Evolutionary conservation across 1,139 yeast species (phyloP), one percentile per base, ranked within the genome.

Genomic region (Starmera stellimalicola): DNA sequence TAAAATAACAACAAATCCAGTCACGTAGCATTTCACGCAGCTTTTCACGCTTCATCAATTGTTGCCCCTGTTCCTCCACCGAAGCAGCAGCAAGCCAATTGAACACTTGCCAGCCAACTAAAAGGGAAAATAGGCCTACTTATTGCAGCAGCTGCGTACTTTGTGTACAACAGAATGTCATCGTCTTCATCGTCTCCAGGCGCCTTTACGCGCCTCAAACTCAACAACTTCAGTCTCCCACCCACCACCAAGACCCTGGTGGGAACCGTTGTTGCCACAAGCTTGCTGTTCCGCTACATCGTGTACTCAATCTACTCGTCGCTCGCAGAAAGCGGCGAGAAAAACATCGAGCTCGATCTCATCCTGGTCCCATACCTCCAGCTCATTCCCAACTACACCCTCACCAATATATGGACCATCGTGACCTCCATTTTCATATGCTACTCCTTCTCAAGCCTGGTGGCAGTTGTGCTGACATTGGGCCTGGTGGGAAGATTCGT

Each of bases 331-430:
- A 16, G 31, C 10, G 43, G 50, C 16, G 48, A 42, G 18, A 38
- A 43, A 3, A 37, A 42, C 17, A 32, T 49, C 16, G 42, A 48
- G 7, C 60, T 65, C 37, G 59, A 58, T 33, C 62, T 64, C 33
- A 62, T 77, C 30, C 52, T 59, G 22, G 68, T 77, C 3, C 84
- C 94, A 1, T 63, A 68, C 36, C 49, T 85, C 35, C 88, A 83
- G 52, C 61, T 84, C 52, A 71, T 84, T 6, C 95, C 95, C 4
- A 60, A 68, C 16, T 61, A 66, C 34, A 69, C 82, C 0, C 50
- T 78, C 4, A 58, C 58, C 37, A 68, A 73, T 41, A 94, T 95
- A 5, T 81, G 94, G 88, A 83, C 83, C 2, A 45, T 84, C n/a
- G 48, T 76, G 23, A 70, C 83, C 3, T 67, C 93, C 0, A 68